phyloP scores from a whole-genome alignment of 2,329 filamentous ascomycete species.

The Plenodomus tracheiphilus region DNA sequence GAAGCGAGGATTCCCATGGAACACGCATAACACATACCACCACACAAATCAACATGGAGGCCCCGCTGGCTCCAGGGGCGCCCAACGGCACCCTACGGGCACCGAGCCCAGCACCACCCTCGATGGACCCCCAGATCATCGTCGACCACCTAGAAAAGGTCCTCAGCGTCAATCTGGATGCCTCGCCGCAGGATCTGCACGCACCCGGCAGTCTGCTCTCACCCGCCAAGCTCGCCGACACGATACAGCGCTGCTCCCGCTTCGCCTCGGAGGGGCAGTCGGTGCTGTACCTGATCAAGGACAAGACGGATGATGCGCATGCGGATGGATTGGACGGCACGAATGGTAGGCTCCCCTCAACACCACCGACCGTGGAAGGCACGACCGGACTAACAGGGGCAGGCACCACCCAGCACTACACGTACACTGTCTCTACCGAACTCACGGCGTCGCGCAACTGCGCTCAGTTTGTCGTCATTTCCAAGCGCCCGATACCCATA shows the following conservation, averaged over 20 bases:
- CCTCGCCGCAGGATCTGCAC: slow-evolving; percentile 74
- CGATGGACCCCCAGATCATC: slow-evolving; percentile 53
- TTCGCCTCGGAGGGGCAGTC: slow-evolving; percentile 88
- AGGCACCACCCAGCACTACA: slow-evolving; percentile 56
- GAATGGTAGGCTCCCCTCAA: slow-evolving; percentile 28
- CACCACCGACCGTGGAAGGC: slow-evolving; percentile 8
- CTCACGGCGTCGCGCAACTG: slow-evolving; percentile 80
- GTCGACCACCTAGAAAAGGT: slow-evolving; percentile 54
- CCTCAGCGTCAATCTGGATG: slow-evolving; percentile 53
- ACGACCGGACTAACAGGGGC: slow-evolving; percentile 35
- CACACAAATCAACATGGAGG: slow-evolving; percentile 43
- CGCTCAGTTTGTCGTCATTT: slow-evolving; percentile 80
- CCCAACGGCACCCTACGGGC: slow-evolving; percentile 44
- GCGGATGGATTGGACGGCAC: slow-evolving; percentile 35
- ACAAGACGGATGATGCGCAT: slow-evolving; percentile 57
- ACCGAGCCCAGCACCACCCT: slow-evolving; percentile 42
- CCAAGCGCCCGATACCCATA: slow-evolving; percentile 88
- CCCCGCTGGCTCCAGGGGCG: slow-evolving; percentile 46
- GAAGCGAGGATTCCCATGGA: slow-evolving; percentile 39
- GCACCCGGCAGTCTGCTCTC: slow-evolving; percentile 81
- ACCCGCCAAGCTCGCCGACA: slow-evolving; percentile 71
- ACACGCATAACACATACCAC: slow-evolving; percentile 14
- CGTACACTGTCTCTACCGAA: slow-evolving; percentile 80
- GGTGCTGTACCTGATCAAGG: slow-evolving; percentile 90
- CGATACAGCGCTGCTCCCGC: slow-evolving; percentile 81